Evolutionary conservation across 768 basidiomycete species (phyloP).

Genomic region (Vararia minispora): DNA sequence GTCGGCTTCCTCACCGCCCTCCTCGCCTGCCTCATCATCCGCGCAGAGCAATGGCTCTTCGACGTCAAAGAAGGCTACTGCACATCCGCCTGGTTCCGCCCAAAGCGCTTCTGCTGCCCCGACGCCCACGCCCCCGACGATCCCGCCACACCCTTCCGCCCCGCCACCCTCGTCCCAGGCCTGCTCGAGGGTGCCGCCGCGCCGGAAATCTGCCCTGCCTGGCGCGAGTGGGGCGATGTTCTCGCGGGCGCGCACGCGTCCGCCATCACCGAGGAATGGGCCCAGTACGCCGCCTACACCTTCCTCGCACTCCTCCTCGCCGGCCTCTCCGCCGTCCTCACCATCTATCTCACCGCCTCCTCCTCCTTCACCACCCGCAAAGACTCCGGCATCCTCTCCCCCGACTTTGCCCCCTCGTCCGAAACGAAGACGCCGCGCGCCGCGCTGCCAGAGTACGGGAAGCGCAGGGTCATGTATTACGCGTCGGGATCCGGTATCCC

Average conservation of each 20-base stretch:
- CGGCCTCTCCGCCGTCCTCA: slow-evolving; percentile 62
- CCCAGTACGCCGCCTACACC: slow-evolving; percentile 63
- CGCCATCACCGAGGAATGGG: slow-evolving; percentile 27
- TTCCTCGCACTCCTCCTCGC: slow-evolving; percentile 69
- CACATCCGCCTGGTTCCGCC: slow-evolving; percentile 50
- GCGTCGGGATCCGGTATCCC: slow-evolving; percentile 95
- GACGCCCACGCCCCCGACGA: slow-evolving; percentile 11
- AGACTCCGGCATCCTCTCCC: slow-evolving; percentile 63
- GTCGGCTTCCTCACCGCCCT: slow-evolving; percentile 82
- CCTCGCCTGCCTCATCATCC: slow-evolving; percentile 77
- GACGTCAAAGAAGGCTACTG: slow-evolving; percentile 93
- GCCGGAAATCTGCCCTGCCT: slow-evolving; percentile 44
- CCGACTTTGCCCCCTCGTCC: slow-evolving; percentile 26
- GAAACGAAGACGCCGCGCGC: slow-evolving; percentile 15
- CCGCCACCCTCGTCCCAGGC: slow-evolving; percentile 11
- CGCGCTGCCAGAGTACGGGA: slow-evolving; percentile 18
- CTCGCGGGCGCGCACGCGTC: slow-evolving; percentile 27
- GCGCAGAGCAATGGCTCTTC: slow-evolving; percentile 82
- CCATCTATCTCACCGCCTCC: slow-evolving; percentile 79
- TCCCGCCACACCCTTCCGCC: slow-evolving; percentile 1
- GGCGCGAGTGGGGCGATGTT: slow-evolving; percentile 66
- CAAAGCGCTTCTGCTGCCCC: slow-evolving; percentile 78
- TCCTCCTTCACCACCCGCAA: slow-evolving; percentile 83
- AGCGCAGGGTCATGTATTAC: slow-evolving; percentile 76
- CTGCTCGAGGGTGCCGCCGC: too few species aligned